Percentiles rank a stretch among this genome's conserved stretches.
Conservation (phyloP, 768 basidiomycete species). For the Auriculariales sp. region DNA sequence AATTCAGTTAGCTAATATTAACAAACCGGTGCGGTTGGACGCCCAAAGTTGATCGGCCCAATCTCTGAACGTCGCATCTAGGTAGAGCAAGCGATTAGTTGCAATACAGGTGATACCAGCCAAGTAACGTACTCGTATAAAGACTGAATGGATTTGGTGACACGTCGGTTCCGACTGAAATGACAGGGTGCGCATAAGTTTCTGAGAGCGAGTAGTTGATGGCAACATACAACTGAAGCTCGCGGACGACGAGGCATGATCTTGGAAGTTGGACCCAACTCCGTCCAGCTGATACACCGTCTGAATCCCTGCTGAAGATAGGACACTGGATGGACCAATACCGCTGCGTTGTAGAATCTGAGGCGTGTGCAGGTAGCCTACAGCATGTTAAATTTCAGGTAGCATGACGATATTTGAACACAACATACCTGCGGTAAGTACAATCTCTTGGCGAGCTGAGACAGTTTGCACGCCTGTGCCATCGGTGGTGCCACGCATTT, state of each 20-base stretch:
- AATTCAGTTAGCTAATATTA: too few species aligned
- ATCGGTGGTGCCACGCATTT: background rate
- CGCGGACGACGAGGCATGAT: background rate
- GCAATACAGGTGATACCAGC: too few species aligned
- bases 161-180: too few species aligned
- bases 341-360: conserved; percentile 15
- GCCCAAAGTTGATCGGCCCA: background rate
- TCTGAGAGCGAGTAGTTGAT: too few species aligned
- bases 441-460: background rate
- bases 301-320: conserved; percentile 17
- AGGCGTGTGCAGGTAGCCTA: background rate
- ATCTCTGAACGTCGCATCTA: background rate
- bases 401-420: too few species aligned
- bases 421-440: background rate
- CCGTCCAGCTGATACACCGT: conserved; percentile 19
- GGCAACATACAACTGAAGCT: background rate
- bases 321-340: conserved; percentile 26
- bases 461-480: background rate
- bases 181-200: too few species aligned
- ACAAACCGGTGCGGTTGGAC: background rate
- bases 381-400: too few species aligned
- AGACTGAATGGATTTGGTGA: too few species aligned
- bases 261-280: conserved; percentile 13
- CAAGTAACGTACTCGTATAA: too few species aligned
- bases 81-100: background rate